A percentile compares a stretch with the other conserved stretches of the same genome.
Evolutionary conservation across 768 basidiomycete genomes (phyloP).

Genomic region (Fomitopsis serialis): DNA sequence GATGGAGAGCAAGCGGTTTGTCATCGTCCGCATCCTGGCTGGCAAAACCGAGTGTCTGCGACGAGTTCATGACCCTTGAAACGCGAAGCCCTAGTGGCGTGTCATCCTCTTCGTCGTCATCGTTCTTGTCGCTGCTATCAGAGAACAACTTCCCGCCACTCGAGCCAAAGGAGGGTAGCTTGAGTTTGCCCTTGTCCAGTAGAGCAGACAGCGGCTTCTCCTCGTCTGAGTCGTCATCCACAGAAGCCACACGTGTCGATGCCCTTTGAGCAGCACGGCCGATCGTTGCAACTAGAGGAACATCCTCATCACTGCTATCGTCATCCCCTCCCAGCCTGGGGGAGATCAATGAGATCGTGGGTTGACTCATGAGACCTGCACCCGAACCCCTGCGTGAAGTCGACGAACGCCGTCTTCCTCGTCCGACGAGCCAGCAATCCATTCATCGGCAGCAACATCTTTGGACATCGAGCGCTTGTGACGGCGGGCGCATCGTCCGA

Average conservation of each 20-base stretch:
- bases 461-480: slow-evolving; percentile 5
- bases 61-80: slow-evolving; percentile 55
- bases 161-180: slow-evolving; percentile 39
- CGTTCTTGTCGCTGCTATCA: slow-evolving; percentile 20
- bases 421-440: slow-evolving; percentile 52
- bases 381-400: slow-evolving; percentile 54
- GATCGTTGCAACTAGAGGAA: slow-evolving; percentile 67
- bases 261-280: slow-evolving; percentile 45
- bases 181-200: slow-evolving; percentile 38
- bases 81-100: slow-evolving; percentile 65
- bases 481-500: slow-evolving; percentile 29
- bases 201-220: slow-evolving; percentile 66
- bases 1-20: slow-evolving; percentile 64
- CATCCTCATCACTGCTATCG: slow-evolving; percentile 76
- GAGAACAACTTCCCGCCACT: slow-evolving; percentile 23
- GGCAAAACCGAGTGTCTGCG: slow-evolving; percentile 35
- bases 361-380: slow-evolving; percentile 37
- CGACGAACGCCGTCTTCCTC: slow-evolving; percentile 47
- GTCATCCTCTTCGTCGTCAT: slow-evolving; percentile 58
- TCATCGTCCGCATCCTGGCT: slow-evolving; percentile 54
- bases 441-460: slow-evolving; percentile 12
- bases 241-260: slow-evolving; percentile 24
- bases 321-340: slow-evolving; percentile 27
- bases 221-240: slow-evolving; percentile 46
- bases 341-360: slow-evolving; percentile 4